Percentiles rank a stretch among this genome's conserved stretches.
Evolutionary conservation across 2,329 filamentous ascomycete species (phyloP).

Genomic region (Paecilomyces dactylethromorphus): DNA sequence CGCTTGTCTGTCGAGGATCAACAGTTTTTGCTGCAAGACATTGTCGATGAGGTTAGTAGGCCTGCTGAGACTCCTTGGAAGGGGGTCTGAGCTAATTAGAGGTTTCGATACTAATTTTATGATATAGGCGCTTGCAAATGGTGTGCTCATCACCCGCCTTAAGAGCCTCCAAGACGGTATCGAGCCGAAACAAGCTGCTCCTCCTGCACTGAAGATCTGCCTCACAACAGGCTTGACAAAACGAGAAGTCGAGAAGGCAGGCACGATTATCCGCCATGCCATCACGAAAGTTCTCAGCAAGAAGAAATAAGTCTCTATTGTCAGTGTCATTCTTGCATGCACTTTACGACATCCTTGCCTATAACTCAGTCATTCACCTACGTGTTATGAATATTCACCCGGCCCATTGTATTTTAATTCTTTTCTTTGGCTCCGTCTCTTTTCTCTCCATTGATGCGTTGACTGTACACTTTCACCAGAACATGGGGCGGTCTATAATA

Average conservation of each 20-base stretch:
- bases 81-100: background rate
- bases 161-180: slow-evolving; percentile 69
- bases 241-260: slow-evolving; percentile 95
- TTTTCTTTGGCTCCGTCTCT: slow-evolving; percentile 8
- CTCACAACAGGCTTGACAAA: slow-evolving; percentile 79
- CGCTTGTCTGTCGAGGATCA: slow-evolving; percentile 68
- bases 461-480: background rate
- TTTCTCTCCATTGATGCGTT: background rate
- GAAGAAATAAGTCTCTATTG: slow-evolving; percentile 34
- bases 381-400: slow-evolving; percentile 16
- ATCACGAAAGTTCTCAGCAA: slow-evolving; percentile 81
- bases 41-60: slow-evolving; percentile 81
- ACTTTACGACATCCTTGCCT: slow-evolving; percentile 1
- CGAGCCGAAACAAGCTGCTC: slow-evolving; percentile 60
- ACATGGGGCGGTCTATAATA: background rate
- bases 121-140: slow-evolving; percentile 69
- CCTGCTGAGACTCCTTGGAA: background rate
- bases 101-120: slow-evolving; percentile 6
- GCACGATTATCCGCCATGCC: slow-evolving; percentile 78
- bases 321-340: slow-evolving; percentile 1
- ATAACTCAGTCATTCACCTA: slow-evolving; percentile 6
- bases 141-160: slow-evolving; percentile 79
- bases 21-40: slow-evolving; percentile 77
- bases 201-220: slow-evolving; percentile 84
- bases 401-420: slow-evolving; percentile 6